Base-by-base conservation (phyloP, 2,329 filamentous ascomycete species). In the Aspergillus costaricaensis region DNA sequence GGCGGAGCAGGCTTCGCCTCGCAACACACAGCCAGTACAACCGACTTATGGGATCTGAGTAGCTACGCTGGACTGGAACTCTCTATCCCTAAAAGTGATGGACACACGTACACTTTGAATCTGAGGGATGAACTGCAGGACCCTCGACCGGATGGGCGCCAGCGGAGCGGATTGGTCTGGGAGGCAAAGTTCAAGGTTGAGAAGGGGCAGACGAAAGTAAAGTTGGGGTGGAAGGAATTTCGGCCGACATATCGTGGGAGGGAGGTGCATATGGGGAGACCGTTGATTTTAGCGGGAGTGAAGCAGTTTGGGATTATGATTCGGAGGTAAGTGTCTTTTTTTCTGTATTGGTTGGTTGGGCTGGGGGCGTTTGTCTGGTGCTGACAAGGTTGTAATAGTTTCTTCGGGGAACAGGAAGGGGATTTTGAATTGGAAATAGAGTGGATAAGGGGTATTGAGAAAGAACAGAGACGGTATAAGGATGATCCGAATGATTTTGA, bases 1-100 rank as follows among this genome's bases (percentile, higher is more conserved):
- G 91, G 91, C 25, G 91, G 90, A 30, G 91, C 91, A 0, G 91
- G 91, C 5, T 95, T 96, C 71, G 91, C 91, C 9, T 91, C 88
- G 4, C 91, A 94, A 72, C 85, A 88, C 50, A 92, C 88, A 4
- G 82, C 81, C 3, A 76, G 75, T 41, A 85, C 86, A 7, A 77
- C 83, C 41, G 76, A 81, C 14, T 76, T 77, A 23, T 90, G 89
- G 83, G 84, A 95, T 68, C 76, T 95, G 7, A 83, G 83, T 1
- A 70, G 67, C 10, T 89, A 87, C 67, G 82, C 86, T 49, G 90
- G 89, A 2, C 76, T 92, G 23, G 74, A 82, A 64, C 66, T 92
- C 4, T 71, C 79, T 41, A 70, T 90, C 14, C 70, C 71, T 8
- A 62, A 66, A 5, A 74, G 70, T 6, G 89, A 91, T 70, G 80